Evolutionary conservation across 805 yeast genomes (phyloP).

Genomic region (Myxozyma geophila): DNA sequence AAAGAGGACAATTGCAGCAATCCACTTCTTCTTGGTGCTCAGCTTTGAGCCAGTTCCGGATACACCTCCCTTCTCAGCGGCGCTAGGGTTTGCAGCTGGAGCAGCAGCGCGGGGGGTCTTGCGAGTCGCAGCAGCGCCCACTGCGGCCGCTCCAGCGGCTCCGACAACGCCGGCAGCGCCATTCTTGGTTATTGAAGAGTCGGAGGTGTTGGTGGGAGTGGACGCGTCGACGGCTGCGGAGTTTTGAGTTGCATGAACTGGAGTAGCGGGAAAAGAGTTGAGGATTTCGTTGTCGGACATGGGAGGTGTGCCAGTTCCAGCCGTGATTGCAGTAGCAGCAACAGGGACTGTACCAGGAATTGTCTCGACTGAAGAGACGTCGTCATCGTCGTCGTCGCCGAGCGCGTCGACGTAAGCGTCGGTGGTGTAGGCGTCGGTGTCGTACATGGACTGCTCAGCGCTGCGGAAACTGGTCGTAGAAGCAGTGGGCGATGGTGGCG

Average conservation of each 20-base stretch:
- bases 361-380: slow-evolving; percentile 18
- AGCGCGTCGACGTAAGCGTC: slow-evolving; percentile 20
- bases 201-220: neutral
- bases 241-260: neutral
- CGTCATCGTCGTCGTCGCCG: slow-evolving; percentile 15
- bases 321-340: slow-evolving; percentile 1
- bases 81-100: slow-evolving; percentile 6
- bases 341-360: slow-evolving; percentile 24
- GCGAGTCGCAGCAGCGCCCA: slow-evolving; percentile 5
- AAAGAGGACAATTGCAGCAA: slow-evolving; percentile 13
- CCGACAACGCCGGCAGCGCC: neutral
- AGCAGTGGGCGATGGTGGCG: slow-evolving; percentile 31
- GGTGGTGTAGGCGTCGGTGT: slow-evolving; percentile 23
- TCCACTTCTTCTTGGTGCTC: slow-evolving; percentile 11
- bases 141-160: slow-evolving; percentile 6
- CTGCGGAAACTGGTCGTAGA: slow-evolving; percentile 29
- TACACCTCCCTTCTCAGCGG: neutral
- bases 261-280: slow-evolving; percentile 1
- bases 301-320: neutral
- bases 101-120: neutral
- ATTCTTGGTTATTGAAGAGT: neutral
- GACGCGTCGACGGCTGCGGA: neutral
- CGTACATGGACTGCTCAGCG: slow-evolving; percentile 10
- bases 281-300: neutral
- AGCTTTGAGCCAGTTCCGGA: neutral